Evolutionary conservation across 345 rosid species (phyloP).

Genomic region (Viola odorata): DNA sequence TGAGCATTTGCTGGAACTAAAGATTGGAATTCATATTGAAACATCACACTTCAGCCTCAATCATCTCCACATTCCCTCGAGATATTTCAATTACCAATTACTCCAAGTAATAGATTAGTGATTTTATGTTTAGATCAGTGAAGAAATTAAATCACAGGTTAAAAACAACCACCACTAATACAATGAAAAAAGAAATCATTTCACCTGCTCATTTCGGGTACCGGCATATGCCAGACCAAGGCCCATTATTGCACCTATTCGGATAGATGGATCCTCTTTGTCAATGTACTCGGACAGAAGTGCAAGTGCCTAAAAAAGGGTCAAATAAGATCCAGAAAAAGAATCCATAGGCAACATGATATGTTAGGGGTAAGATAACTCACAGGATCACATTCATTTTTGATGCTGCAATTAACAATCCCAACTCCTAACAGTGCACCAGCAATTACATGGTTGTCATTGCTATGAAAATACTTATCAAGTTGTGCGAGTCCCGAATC

Average conservation of each 20-base stretch:
- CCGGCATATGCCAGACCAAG: slow-evolving; percentile 98
- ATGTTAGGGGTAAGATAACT: slow-evolving; percentile 21
- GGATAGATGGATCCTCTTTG: slow-evolving; percentile 71
- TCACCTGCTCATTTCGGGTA: slow-evolving; percentile 66
- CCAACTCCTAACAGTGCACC: slow-evolving; percentile 96
- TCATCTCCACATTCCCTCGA: too few species aligned
- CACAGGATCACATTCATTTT: slow-evolving; percentile 90
- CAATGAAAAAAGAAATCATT: slow-evolving; percentile 8
- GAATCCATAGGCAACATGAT: background rate
- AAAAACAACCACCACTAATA: too few species aligned
- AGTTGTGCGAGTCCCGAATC: slow-evolving; percentile 86
- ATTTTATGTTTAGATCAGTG: too few species aligned
- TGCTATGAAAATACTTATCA: slow-evolving; percentile 84
- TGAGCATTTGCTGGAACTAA: too few species aligned
- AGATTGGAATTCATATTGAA: too few species aligned
- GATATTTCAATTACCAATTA: too few species aligned
- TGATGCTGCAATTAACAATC: slow-evolving; percentile 73
- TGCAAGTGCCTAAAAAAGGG: slow-evolving; percentile 66
- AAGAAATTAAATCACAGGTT: too few species aligned
- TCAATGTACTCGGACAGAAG: slow-evolving; percentile 61
- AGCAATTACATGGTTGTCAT: slow-evolving; percentile 71
- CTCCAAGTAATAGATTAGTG: too few species aligned
- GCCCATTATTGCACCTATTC: slow-evolving; percentile 97
- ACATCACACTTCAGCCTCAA: too few species aligned
- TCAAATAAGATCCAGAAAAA: slow-evolving; percentile 16